Percentiles rank a stretch among this genome's conserved stretches.
Evolutionary conservation across 1,284 basidiomycete species (phyloP).

Genomic region (Xerocomus cyaneibrunnescens): DNA sequence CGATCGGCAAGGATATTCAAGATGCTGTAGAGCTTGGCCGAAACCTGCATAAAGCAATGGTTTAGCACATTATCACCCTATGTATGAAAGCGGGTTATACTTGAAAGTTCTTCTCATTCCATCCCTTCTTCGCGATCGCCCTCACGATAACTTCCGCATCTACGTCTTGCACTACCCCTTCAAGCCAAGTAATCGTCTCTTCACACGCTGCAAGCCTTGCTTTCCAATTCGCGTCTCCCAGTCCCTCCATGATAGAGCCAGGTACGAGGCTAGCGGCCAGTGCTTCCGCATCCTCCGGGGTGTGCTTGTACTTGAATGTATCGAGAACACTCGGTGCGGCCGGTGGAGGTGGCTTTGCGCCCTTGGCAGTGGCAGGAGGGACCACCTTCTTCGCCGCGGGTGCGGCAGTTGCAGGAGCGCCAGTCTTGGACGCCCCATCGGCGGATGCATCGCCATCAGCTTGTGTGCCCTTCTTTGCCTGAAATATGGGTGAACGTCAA

Average conservation of each 20-base stretch:
- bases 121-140: constrained; percentile 92
- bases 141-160: constrained; percentile 92
- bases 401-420: constrained; percentile 34
- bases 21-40: constrained; percentile 81
- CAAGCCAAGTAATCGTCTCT: constrained; percentile 84
- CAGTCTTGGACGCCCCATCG: constrained; percentile 27
- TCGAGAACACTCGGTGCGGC: constrained; percentile 61
- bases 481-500: constrained; percentile 12
- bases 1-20: constrained; percentile 73
- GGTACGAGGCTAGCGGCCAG: constrained; percentile 80
- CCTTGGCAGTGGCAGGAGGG: constrained; percentile 43
- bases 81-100: constrained; percentile 41
- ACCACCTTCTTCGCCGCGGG: constrained; percentile 49
- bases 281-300: constrained; percentile 89
- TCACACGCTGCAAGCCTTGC: constrained; percentile 84
- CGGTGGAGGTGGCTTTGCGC: constrained; percentile 51
- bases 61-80: constrained; percentile 11
- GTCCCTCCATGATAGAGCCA: constrained; percentile 63
- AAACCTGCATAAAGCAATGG: constrained; percentile 58
- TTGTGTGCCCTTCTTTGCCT: constrained; percentile 57
- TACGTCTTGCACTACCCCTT: constrained; percentile 61
- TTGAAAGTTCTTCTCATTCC: constrained; percentile 99
- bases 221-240: constrained; percentile 94
- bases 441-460: constrained; percentile 31
- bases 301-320: constrained; percentile 89